Evolutionary conservation across 148 eudicot genomes (phyloP).

Genomic region (Vaccinium corymbosum): DNA sequence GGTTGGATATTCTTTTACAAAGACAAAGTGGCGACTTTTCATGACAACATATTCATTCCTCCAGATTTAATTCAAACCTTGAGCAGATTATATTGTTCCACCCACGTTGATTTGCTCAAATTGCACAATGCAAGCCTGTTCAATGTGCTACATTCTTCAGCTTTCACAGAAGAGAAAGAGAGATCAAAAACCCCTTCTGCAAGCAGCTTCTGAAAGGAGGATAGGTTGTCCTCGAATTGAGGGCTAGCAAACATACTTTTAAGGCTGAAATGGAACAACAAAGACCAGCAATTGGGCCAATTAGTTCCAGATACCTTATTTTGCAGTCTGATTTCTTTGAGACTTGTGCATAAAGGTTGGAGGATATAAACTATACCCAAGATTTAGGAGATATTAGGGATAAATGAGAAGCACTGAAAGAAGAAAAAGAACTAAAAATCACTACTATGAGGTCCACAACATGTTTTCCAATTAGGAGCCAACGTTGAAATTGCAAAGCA

Average conservation of each 20-base stretch:
- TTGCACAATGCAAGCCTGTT: conserved; percentile 65
- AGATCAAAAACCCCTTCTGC: conserved; percentile 73
- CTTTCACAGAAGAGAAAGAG: conserved; percentile 39
- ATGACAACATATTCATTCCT: not conserved
- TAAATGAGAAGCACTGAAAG: not conserved
- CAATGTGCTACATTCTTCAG: conserved; percentile 51
- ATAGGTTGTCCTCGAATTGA: conserved; percentile 62
- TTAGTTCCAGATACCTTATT: conserved; percentile 8
- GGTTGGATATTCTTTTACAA: not conserved
- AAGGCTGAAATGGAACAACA: conserved; percentile 44
- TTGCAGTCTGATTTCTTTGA: not conserved
- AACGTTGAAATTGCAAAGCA: not conserved
- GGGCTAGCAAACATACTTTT: conserved; percentile 57
- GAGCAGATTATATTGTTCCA: conserved; percentile 60
- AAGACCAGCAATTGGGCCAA: not conserved
- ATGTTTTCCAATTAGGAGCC: not conserved
- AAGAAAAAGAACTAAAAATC: not conserved
- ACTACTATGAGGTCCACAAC: not conserved
- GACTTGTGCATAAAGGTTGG: not conserved
- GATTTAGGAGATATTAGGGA: not conserved
- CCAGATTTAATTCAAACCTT: conserved; percentile 45
- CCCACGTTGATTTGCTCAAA: conserved; percentile 64
- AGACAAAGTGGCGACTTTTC: not conserved
- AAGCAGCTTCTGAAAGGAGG: conserved; percentile 70
- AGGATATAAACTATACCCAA: not conserved